Conservation (phyloP, 1,284 basidiomycete species). For the Marasmius oreades region DNA sequence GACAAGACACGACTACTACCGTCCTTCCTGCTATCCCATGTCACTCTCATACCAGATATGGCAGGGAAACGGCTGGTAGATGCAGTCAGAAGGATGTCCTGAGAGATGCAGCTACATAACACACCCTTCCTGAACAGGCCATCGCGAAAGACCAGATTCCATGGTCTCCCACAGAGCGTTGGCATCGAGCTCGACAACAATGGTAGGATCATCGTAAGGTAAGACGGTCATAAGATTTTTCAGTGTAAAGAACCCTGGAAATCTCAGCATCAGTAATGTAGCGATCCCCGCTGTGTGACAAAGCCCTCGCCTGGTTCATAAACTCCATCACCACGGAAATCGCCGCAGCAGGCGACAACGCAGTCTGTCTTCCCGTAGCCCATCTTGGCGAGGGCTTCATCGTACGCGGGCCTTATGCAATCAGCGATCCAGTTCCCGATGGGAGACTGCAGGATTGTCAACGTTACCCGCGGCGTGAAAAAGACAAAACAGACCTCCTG, state of each 20-base stretch:
- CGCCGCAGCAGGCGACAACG: slow-evolving; percentile 53
- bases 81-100: slow-evolving; percentile 26
- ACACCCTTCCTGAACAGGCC: slow-evolving; percentile 19
- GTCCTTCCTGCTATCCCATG: slow-evolving; percentile 39
- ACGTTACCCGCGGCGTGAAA: not conserved
- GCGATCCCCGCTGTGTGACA: not conserved
- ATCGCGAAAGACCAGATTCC: slow-evolving; percentile 50
- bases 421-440: slow-evolving; percentile 13
- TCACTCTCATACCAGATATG: slow-evolving; percentile 56
- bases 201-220: slow-evolving; percentile 65
- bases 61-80: slow-evolving; percentile 58
- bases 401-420: slow-evolving; percentile 12
- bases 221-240: slow-evolving; percentile 63
- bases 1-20: slow-evolving; percentile 45
- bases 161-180: slow-evolving; percentile 60
- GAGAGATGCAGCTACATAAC: not conserved
- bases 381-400: slow-evolving; percentile 8
- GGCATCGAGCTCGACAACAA: slow-evolving; percentile 63
- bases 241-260: slow-evolving; percentile 47
- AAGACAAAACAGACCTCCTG: slow-evolving; percentile 1
- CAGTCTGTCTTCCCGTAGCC: slow-evolving; percentile 10
- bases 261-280: not conserved
- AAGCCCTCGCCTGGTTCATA: slow-evolving; percentile 47
- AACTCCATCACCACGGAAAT: slow-evolving; percentile 57
- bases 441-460: slow-evolving; percentile 5